Conservation (phyloP, 371 early-diverging fungal species). For the Mycotypha africana region DNA sequence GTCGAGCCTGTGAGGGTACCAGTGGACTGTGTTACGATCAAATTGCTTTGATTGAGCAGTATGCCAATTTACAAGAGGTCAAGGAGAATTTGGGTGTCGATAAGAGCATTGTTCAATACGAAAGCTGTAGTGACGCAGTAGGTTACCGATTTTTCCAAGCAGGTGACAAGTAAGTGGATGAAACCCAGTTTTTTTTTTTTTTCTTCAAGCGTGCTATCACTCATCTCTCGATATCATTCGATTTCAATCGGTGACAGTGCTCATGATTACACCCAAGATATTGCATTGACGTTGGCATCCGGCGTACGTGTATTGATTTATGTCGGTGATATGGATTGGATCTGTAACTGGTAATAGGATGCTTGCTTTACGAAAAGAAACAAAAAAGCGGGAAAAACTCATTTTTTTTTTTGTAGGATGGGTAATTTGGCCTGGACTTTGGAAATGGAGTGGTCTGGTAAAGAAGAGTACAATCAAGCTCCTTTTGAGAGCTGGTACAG, state of each 20-base stretch:
- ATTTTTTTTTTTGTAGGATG: neutral
- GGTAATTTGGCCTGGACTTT: neutral
- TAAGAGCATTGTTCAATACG: slow-evolving; percentile 53
- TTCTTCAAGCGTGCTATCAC: too few relatives aligned
- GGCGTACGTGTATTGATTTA: slow-evolving; percentile 81
- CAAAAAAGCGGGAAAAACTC: too few relatives aligned
- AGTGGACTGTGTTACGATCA: slow-evolving; percentile 69
- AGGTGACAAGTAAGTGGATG: slow-evolving; percentile 76
- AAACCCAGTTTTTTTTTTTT: too few relatives aligned
- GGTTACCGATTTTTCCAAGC: slow-evolving; percentile 64
- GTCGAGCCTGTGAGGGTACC: slow-evolving; percentile 50
- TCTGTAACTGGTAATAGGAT: slow-evolving; percentile 17
- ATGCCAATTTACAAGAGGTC: slow-evolving; percentile 67
- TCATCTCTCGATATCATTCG: too few relatives aligned
- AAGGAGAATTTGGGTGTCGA: slow-evolving; percentile 51
- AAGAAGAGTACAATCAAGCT: slow-evolving; percentile 39
- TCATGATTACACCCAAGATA: neutral
- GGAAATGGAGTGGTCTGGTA: neutral
- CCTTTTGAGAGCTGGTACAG: slow-evolving; percentile 45
- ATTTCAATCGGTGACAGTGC: too few relatives aligned
- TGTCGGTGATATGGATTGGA: slow-evolving; percentile 85
- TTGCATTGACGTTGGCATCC: slow-evolving; percentile 33
- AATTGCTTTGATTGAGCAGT: slow-evolving; percentile 59
- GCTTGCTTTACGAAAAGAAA: too few relatives aligned
- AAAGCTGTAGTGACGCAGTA: slow-evolving; percentile 70